Evolutionary conservation across 2,329 filamentous ascomycete genomes (phyloP), one percentile per base, ranked within the genome.

Genomic region (Cladophialophora yegresii): DNA sequence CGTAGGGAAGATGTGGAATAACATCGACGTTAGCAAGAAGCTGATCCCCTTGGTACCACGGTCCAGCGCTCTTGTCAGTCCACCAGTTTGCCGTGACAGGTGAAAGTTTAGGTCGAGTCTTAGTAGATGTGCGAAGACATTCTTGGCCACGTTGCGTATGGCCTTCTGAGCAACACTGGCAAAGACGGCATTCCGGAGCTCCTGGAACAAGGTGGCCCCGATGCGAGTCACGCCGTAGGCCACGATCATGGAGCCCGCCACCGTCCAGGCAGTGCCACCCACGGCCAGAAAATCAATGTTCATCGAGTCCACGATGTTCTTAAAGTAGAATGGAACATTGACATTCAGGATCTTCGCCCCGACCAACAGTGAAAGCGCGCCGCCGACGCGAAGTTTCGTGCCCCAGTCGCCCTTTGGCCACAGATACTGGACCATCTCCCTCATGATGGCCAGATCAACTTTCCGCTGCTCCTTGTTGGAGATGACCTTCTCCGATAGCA

Each of bases 271-370:
- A 0, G 92, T 96, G 7, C 92, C 93, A n/a, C 92, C 93, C 5
- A 91, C 80, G 16, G 89, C 84, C n/a, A 86, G 85, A 75, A 96
- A 88, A 77, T 99, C 95, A 71, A 99, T 85, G 76, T 99, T 99
- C 92, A 99, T 96, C 22, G 91, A 88, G 77, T 99, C 96, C 49
- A 99, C 91, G 69, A 99, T 98, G 77, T 82, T 93, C 82, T 98
- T 98, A 82, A 99, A 99, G 82, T 97, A 99, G 76, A 99, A 99
- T 0, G 95, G 95, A 54, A 99, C 92, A 80, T 99, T 92, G 16
- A 99, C 95, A 77, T 98, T 99, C 73, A 99, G 82, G 55, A 96
- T 87, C 83, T 99, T 99, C 75, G 92, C 92, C 64, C 93, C 91
- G 23, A 99, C 80, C 43, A 99, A 83, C 67, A 99, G 79, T 7